Conservation (phyloP, 1,284 basidiomycete species). For the Trametes versicolor region DNA sequence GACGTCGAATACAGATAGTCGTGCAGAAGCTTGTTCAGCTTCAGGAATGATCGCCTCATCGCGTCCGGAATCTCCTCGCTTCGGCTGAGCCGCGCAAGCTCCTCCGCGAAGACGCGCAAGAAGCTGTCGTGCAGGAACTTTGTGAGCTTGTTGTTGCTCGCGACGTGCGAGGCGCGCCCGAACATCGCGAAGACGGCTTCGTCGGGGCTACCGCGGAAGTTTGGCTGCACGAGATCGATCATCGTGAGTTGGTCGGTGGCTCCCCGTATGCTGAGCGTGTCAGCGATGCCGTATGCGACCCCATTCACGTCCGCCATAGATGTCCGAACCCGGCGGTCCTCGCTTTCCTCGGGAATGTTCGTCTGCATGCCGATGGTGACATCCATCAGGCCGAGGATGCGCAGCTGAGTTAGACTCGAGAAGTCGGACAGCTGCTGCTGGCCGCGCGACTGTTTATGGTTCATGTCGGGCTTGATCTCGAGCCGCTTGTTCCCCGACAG, state of each 20-base stretch:
- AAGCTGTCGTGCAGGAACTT: constrained; percentile 90
- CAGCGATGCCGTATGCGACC: constrained; percentile 97
- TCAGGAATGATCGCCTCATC: constrained; percentile 86
- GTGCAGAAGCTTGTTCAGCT: constrained; percentile 83
- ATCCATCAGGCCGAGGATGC: constrained; percentile 96
- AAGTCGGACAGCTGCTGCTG: constrained; percentile 79
- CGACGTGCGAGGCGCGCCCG: constrained; percentile 77
- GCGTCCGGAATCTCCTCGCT: constrained; percentile 78
- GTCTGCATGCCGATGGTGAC: constrained; percentile 88
- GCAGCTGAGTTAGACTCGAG: constrained; percentile 83
- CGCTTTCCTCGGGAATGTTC: constrained; percentile 90
- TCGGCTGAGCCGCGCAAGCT: constrained; percentile 63
- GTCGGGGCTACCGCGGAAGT: constrained; percentile 81
- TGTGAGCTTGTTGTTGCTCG: constrained; percentile 70
- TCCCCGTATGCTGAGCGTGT: constrained; percentile 93
- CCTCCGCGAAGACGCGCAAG: constrained; percentile 64
- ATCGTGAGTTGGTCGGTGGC: constrained; percentile 83
- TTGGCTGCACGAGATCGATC: constrained; percentile 93
- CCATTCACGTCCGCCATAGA: constrained; percentile 91
- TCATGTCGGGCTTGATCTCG: constrained; percentile 80
- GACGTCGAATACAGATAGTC: constrained; percentile 62
- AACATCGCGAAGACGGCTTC: constrained; percentile 99
- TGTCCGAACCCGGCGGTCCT: constrained; percentile 92
- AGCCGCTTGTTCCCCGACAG: constrained; percentile 89
- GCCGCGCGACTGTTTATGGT: constrained; percentile 47